Conservation (phyloP, 768 basidiomycete species). For the Psilocybe tampanensis region DNA sequence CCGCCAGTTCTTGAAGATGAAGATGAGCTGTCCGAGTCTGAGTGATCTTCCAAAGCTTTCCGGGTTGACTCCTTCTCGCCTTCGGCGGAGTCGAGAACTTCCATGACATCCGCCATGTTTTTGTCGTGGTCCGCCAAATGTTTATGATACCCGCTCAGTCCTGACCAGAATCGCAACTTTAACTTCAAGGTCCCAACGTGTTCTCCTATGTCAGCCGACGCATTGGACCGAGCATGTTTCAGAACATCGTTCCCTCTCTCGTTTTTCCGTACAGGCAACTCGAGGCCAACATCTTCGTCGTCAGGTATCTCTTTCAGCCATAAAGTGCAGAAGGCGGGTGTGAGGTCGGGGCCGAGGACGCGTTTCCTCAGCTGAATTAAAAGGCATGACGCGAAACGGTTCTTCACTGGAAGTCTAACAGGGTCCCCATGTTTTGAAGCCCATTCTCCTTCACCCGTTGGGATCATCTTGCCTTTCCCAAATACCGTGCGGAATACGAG, state of each 20-base stretch:
- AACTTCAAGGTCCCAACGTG: constrained; percentile 33
- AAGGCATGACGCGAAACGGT: constrained; percentile 42
- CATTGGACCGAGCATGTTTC: constrained; percentile 29
- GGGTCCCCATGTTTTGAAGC: constrained; percentile 28
- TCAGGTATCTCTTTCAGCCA: constrained; percentile 49
- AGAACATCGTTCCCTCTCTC: constrained; percentile 23
- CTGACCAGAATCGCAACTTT: constrained; percentile 42
- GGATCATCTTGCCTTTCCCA: constrained; percentile 38
- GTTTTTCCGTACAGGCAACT: constrained; percentile 30
- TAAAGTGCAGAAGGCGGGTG: constrained; percentile 37
- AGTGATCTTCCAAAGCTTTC: constrained; percentile 20
- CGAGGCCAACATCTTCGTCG: constrained; percentile 29
- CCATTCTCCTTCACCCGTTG: constrained; percentile 34
- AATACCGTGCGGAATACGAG: constrained; percentile 41
- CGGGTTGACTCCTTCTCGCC: constrained; percentile 29
- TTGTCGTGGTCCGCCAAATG: constrained; percentile 33
- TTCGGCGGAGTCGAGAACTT: constrained; percentile 44
- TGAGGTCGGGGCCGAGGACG: constrained; percentile 33
- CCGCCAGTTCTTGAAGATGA: constrained; percentile 16
- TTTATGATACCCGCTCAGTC: constrained; percentile 46
- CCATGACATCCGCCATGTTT: constrained; percentile 42
- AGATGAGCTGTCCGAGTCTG: constrained; percentile 3
- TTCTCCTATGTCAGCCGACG: constrained; percentile 21
- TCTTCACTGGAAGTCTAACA: constrained; percentile 40
- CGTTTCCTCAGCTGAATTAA: constrained; percentile 38